phyloP scores from a whole-genome alignment of 257 asterid genomes.

The Nyctanthes arbortristis region DNA sequence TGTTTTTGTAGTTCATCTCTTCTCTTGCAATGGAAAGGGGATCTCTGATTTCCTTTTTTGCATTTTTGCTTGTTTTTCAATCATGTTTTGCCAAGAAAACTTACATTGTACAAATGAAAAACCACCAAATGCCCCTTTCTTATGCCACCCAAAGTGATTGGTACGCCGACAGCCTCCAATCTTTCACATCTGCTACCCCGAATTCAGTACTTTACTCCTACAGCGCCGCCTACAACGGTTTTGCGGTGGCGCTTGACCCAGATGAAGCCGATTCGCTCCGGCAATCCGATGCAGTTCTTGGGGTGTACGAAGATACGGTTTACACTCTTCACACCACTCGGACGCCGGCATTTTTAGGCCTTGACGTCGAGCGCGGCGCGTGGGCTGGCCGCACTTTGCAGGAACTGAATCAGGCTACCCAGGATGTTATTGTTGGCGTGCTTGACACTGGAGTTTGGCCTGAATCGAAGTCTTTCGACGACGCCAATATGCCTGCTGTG shows the following conservation, averaged over 20 bases:
- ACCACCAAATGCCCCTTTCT: slow-evolving; percentile 33
- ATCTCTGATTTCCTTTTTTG: slow-evolving; percentile 21
- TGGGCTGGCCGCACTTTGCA: slow-evolving; percentile 34
- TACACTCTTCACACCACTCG: slow-evolving; percentile 50
- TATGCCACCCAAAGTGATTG: slow-evolving; percentile 38
- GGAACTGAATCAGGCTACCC: slow-evolving; percentile 32
- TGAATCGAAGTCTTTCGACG: slow-evolving; percentile 45
- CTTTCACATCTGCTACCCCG: slow-evolving; percentile 6
- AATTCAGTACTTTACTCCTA: slow-evolving; percentile 40
- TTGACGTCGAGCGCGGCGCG: slow-evolving; percentile 23
- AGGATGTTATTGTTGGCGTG: slow-evolving; percentile 47
- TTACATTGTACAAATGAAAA: slow-evolving; percentile 46
- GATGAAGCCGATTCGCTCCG: slow-evolving; percentile 44
- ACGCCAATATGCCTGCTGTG: slow-evolving; percentile 30
- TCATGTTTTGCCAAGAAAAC: slow-evolving; percentile 32
- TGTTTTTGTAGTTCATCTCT: not conserved
- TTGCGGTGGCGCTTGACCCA: slow-evolving; percentile 36
- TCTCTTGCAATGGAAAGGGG: slow-evolving; percentile 8
- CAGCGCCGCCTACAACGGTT: slow-evolving; percentile 42
- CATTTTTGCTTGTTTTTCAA: slow-evolving; percentile 23
- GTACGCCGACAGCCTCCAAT: slow-evolving; percentile 32
- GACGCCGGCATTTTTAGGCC: slow-evolving; percentile 44
- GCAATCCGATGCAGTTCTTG: slow-evolving; percentile 35
- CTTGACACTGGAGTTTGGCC: slow-evolving; percentile 65
- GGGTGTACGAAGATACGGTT: slow-evolving; percentile 44